Conservation (phyloP, 495 filamentous ascomycete species). For the Evernia prunastri region DNA sequence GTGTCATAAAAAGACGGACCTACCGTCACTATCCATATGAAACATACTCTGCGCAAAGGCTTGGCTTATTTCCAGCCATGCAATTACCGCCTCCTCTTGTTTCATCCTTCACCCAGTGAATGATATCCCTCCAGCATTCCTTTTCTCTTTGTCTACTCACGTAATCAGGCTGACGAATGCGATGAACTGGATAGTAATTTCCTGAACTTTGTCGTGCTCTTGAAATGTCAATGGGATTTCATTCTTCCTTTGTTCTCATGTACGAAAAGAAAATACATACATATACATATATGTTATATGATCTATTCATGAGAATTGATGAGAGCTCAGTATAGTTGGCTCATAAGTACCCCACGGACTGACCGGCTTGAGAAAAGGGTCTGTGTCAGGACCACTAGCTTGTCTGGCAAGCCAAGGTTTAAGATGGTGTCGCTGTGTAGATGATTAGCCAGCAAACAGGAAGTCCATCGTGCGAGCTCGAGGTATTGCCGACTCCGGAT, state of each 20-base stretch:
- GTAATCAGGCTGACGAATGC: background rate
- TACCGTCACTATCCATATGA: background rate
- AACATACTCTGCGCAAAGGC: background rate
- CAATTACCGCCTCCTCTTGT: background rate
- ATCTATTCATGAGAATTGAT: background rate
- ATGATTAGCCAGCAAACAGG: background rate
- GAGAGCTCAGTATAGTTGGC: background rate
- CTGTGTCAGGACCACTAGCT: background rate
- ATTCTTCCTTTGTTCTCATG: background rate
- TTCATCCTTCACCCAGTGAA: background rate
- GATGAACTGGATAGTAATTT: background rate
- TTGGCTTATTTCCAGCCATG: background rate
- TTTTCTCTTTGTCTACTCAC: background rate
- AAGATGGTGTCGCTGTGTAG: background rate
- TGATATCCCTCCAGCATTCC: background rate
- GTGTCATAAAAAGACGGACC: background rate
- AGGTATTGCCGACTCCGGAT: background rate
- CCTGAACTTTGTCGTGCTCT: background rate
- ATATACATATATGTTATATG: background rate
- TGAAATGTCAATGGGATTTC: background rate
- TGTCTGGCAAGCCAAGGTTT: background rate
- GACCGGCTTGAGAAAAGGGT: too few species aligned
- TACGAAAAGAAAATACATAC: background rate
- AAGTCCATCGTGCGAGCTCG: background rate
- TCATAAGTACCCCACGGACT: background rate